Evolutionary conservation across 108 stramenopile species (phyloP).

Genomic region (Skeletonema grethae): DNA sequence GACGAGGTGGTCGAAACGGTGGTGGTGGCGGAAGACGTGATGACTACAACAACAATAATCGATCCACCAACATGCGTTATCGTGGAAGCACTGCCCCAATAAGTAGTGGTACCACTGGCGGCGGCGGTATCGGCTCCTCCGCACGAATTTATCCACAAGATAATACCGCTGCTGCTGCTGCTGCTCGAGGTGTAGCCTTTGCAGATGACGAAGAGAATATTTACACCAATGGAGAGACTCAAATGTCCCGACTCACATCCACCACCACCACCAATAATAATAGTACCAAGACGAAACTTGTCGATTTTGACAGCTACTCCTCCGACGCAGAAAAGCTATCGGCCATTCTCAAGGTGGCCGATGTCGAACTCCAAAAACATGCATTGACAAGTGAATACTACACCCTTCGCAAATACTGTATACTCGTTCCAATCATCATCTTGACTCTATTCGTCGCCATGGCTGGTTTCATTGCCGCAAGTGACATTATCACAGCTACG

Average conservation of each 20-base stretch:
- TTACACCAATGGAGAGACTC: neutral
- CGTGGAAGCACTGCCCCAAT: neutral
- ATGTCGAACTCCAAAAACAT: slow-evolving; percentile 37
- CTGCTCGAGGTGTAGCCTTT: neutral
- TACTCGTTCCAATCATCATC: slow-evolving; percentile 19
- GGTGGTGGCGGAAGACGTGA: neutral
- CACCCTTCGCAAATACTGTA: slow-evolving; percentile 24
- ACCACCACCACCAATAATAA: neutral
- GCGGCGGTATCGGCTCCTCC: neutral
- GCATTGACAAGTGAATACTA: slow-evolving; percentile 18
- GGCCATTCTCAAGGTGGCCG: slow-evolving; percentile 17
- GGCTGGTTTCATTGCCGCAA: slow-evolving; percentile 14
- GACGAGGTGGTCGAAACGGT: neutral
- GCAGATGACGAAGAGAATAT: neutral
- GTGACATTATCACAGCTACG: slow-evolving; percentile 7
- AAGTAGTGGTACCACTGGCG: neutral
- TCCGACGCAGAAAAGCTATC: slow-evolving; percentile 39
- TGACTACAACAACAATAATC: neutral
- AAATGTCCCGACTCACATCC: neutral
- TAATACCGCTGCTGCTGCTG: neutral
- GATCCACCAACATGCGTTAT: neutral
- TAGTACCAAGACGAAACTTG: neutral
- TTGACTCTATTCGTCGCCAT: slow-evolving; percentile 21
- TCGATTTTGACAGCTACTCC: slow-evolving; percentile 23
- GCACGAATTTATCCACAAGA: slow-evolving; percentile 3